These are phyloP conservation scores for Ceratobasidium theobromae DNA, from an alignment of 1,284 basidiomycete genomes.

Conservation along the genomic window DNA sequence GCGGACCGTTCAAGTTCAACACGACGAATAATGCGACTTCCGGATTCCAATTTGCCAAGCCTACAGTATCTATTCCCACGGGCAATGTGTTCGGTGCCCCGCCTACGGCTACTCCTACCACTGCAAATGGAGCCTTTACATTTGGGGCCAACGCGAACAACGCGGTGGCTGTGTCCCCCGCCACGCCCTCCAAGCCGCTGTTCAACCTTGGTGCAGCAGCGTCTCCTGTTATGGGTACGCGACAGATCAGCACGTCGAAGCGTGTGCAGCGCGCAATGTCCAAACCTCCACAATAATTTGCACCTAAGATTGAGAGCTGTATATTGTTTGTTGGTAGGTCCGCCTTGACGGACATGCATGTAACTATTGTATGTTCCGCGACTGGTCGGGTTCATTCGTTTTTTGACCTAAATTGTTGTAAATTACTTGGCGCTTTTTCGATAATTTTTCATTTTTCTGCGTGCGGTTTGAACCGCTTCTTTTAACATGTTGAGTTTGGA, in stretches of 20 bases:
- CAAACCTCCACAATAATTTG: conserved; percentile 21
- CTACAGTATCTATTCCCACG: conserved; percentile 13
- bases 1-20: conserved; percentile 12
- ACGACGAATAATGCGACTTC: background rate
- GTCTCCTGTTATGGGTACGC: conserved; percentile 25
- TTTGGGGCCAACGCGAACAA: background rate
- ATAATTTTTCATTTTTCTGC: conserved; percentile 8
- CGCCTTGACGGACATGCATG: conserved; percentile 30
- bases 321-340: conserved; percentile 22
- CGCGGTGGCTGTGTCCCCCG: background rate
- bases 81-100: conserved; percentile 6
- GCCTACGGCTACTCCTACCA: conserved; percentile 3
- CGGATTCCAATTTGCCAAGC: conserved; percentile 18
- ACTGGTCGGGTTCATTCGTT: conserved; percentile 7
- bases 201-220: conserved; percentile 22
- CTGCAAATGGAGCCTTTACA: background rate
- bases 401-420: conserved; percentile 20
- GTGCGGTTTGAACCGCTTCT: conserved; percentile 11
- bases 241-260: conserved; percentile 28
- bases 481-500: background rate
- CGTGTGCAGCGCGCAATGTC: conserved; percentile 25
- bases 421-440: conserved; percentile 18
- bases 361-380: background rate
- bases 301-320: too few relatives aligned
- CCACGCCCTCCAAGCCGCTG: conserved; percentile 26